These are phyloP conservation scores for Fusarium anguioides DNA, from an alignment of 2,329 filamentous ascomycete genomes.

Conservation along the genomic window DNA sequence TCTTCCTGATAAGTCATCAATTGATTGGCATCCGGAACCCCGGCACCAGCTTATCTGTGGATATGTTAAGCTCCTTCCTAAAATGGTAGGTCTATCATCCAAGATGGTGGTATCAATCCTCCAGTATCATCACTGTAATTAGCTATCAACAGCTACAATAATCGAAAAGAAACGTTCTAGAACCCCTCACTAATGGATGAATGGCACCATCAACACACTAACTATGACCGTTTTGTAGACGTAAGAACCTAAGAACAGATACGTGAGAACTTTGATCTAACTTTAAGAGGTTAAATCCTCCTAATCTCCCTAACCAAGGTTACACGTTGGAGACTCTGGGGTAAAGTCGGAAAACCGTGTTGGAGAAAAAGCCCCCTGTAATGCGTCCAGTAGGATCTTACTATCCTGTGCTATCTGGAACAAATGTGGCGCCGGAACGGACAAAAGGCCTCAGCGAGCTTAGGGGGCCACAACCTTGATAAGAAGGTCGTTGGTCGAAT, in stretches of 20 bases:
- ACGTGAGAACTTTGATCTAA: not conserved
- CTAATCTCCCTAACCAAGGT: not conserved
- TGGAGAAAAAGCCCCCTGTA: not conserved
- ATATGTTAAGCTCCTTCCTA: constrained; percentile 7
- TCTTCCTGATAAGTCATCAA: constrained; percentile 8
- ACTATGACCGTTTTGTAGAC: not conserved
- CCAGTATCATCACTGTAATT: not conserved
- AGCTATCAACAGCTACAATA: not conserved
- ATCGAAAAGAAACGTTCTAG: constrained; percentile 22
- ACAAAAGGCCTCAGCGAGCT: constrained; percentile 20
- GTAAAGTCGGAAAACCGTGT: constrained; percentile 10
- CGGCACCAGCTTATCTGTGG: constrained; percentile 29
- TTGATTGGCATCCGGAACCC: constrained; percentile 11
- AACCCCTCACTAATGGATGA: not conserved
- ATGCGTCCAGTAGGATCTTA: not conserved
- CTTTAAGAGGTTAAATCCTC: not conserved
- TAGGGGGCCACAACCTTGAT: constrained; percentile 13
- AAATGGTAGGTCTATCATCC: not conserved
- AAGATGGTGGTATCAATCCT: not conserved
- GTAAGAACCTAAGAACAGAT: too few species aligned
- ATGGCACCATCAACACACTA: not conserved
- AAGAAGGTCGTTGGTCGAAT: constrained; percentile 18
- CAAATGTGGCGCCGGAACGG: constrained; percentile 13
- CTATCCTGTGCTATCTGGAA: constrained; percentile 22
- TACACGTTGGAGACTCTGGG: constrained; percentile 16